Evolutionary conservation across 177 flowering plant species (phyloP), one percentile per base, ranked within the genome.

Genomic region (Vitis hybrid): DNA sequence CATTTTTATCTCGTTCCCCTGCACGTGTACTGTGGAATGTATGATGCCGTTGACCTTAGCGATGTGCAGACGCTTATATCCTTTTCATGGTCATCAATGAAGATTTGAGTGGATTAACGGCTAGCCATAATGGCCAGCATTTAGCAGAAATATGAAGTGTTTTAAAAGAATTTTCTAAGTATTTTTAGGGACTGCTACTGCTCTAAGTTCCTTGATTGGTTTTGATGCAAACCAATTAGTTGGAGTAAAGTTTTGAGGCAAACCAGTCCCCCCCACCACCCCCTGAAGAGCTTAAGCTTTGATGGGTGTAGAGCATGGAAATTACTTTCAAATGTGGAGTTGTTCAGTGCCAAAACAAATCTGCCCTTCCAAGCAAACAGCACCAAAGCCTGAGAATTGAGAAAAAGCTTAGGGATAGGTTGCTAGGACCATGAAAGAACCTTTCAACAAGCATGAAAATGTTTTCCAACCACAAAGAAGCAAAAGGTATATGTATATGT

Each of bases 11-110:
- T 56, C 20, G 1, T 15, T 49, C 59, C 12, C 13, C 67, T 71
- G 59, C 79, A 76, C 75, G 79, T 71, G 79, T 72, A 51, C 17
- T n/a, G 63, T 8, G 31, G 75, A 49, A 54, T 75, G 60, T 8
- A 67, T 57, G 18, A 14, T 17, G n/a, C 47, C 51, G 60, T 67
- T 71, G 75, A 71, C 74, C 64, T 60, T 38, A 38, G 47, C 8
- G 33, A 57, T 51, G 22, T 58, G 67, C 72, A 66, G 66, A 72
- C 18, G 11, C 44, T 52, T 24, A 57, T 65, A 10, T 64, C 31
- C 15, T 28, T 66, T 60, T 38, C 22, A 73, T 60, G 33, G 64
- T 68, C 58, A 69, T 57, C 33, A 59, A 59, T 28, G 44, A 11
- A 58, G 65, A 72, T 64, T 62, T 6, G 38, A 55, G 44, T 20